phyloP scores from a whole-genome alignment of 768 basidiomycete genomes.

The Boletellus sp. region DNA sequence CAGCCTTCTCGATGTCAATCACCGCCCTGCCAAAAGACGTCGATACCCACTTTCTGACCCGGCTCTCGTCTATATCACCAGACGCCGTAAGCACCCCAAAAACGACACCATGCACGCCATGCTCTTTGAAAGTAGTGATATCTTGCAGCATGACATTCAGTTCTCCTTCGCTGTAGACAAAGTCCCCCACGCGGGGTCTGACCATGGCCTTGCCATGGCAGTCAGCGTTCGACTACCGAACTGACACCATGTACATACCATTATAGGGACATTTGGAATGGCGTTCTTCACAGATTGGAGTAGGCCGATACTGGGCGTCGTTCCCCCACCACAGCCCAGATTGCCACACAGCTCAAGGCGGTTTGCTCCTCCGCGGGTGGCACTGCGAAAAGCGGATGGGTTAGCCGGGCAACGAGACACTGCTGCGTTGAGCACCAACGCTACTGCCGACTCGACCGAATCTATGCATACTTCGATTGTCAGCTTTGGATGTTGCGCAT shows the following conservation, averaged over 20 bases:
- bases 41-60: conserved; percentile 43
- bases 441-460: conserved; percentile 66
- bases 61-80: conserved; percentile 56
- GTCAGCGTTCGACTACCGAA: neutral
- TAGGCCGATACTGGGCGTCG: conserved; percentile 77
- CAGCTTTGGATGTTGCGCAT: conserved; percentile 6
- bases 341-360: conserved; percentile 76
- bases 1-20: conserved; percentile 37
- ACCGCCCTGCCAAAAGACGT: neutral
- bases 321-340: conserved; percentile 63
- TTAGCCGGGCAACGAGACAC: neutral
- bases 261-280: conserved; percentile 53
- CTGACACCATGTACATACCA: conserved; percentile 51
- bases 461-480: conserved; percentile 70
- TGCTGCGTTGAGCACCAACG: conserved; percentile 39
- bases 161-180: conserved; percentile 66
- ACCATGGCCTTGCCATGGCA: conserved; percentile 60
- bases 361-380: conserved; percentile 66
- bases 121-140: conserved; percentile 54
- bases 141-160: conserved; percentile 74
- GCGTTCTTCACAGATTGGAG: conserved; percentile 51
- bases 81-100: conserved; percentile 57
- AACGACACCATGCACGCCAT: conserved; percentile 62
- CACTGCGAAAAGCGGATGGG: conserved; percentile 39
- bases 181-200: conserved; percentile 76